A percentile compares a stretch with the other conserved stretches of the same genome.
phyloP scores from a whole-genome alignment of 2,329 filamentous ascomycete species.

The Verticillium tricorpus region DNA sequence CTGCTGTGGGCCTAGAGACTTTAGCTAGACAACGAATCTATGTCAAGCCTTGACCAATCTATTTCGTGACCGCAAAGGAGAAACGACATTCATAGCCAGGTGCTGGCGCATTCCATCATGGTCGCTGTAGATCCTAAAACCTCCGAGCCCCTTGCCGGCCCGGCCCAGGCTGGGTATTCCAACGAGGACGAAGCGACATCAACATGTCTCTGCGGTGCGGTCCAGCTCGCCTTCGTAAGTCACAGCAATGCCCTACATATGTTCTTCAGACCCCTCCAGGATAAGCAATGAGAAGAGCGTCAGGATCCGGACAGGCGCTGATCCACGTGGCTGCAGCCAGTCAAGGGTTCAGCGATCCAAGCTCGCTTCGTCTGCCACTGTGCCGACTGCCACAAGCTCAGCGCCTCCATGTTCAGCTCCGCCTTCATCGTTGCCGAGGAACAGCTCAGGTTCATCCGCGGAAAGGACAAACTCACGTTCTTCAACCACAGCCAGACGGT shows the following conservation, averaged over 20 bases:
- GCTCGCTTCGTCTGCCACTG: constrained; percentile 56
- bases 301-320: not conserved
- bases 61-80: too few species aligned
- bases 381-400: constrained; percentile 57
- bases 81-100: too few species aligned
- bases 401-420: constrained; percentile 57
- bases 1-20: too few species aligned
- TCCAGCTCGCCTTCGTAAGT: constrained; percentile 50
- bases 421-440: constrained; percentile 48
- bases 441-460: constrained; percentile 43
- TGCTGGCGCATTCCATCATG: not conserved
- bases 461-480: constrained; percentile 41
- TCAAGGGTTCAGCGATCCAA: constrained; percentile 37
- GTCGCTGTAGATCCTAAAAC: too few species aligned
- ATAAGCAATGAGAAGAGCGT: too few species aligned
- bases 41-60: too few species aligned
- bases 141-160: constrained; percentile 25
- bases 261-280: not conserved
- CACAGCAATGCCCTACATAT: not conserved
- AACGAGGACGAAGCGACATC: constrained; percentile 45
- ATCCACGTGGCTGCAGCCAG: constrained; percentile 31
- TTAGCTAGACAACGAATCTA: too few species aligned
- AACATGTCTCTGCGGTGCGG: constrained; percentile 53
- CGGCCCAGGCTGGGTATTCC: constrained; percentile 37
- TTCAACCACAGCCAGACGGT: constrained; percentile 45